Percentiles rank a stretch among this genome's conserved stretches.
These are phyloP conservation scores for Darksidea phi DNA, from an alignment of 495 filamentous ascomycete species.

Conservation along the genomic window DNA sequence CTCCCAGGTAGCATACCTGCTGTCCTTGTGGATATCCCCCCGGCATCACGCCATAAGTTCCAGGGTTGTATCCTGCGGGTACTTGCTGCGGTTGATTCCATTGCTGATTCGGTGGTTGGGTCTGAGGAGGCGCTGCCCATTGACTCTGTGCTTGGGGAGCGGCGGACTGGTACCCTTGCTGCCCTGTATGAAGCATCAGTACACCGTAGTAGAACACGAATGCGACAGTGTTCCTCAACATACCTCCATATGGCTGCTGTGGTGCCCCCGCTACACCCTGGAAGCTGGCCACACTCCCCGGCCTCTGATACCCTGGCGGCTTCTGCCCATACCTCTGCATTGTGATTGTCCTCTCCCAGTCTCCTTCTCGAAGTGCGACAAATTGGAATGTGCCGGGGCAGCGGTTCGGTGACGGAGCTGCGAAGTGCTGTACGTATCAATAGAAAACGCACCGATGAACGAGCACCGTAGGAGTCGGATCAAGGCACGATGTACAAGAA, in stretches of 20 bases:
- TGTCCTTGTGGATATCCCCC: constrained; percentile 22
- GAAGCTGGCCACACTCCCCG: constrained; percentile 29
- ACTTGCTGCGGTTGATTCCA: constrained; percentile 26
- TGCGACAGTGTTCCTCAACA: background rate
- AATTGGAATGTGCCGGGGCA: background rate
- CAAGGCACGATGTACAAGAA: too few species aligned
- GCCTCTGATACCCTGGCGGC: constrained; percentile 26
- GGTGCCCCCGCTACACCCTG: constrained; percentile 15
- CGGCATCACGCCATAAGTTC: constrained; percentile 30
- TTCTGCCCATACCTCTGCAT: constrained; percentile 33
- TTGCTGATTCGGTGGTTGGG: constrained; percentile 13
- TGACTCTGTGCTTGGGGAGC: constrained; percentile 18
- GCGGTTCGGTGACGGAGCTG: constrained; percentile 1
- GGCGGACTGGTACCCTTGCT: constrained; percentile 27
- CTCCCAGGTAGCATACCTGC: constrained; percentile 2
- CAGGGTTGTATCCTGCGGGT: constrained; percentile 29
- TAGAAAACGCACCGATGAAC: background rate
- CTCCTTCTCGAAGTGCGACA: too few species aligned
- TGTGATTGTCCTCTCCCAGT: constrained; percentile 3
- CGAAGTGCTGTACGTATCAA: background rate
- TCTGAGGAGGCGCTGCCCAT: constrained; percentile 32
- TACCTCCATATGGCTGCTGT: constrained; percentile 36
- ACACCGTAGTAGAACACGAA: background rate
- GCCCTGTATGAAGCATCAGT: background rate
- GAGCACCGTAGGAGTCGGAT: background rate